Base-by-base conservation (phyloP, 257 asterid species). In the Solanum clarkiae region DNA sequence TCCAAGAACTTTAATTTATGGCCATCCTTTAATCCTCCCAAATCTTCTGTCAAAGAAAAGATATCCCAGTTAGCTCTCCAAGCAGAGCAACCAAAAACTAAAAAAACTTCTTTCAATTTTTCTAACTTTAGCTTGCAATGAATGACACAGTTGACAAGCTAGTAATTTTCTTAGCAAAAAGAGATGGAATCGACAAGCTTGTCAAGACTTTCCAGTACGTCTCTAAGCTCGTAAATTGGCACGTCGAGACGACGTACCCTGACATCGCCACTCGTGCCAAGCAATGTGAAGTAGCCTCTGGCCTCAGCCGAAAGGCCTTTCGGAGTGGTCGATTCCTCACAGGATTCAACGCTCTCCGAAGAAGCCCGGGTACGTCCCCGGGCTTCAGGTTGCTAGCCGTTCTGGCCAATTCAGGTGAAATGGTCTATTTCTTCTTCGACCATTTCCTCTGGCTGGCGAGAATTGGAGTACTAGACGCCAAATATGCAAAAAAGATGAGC, bases 381-480 rank as follows among this genome's bases (percentile, higher is more conserved):
- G 70, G 89, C 18, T 87, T 93, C 85, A 92, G 90, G 40, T n/a
- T 91, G 15, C 95, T 96, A 1, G 92, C 98, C 1, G 90, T 96
- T 45, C 97, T 95, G 1, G 92, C 96, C 0, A 96, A 96, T 81
- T 90, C 96, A 0, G 99, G 99, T 1, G 98, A 95, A 65, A 96
- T 96, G 98, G 98, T 94, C 20, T 96, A 96, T 91, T 96, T 94
- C 94, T 94, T 95, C 86, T 96, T 96, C 18, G 99, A 96, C 91
- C 98, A 96, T 71, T 92, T 96, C 45, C 93, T 95, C 1, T 94
- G 99, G 99, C 86, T 94, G 16, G 84, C 99, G 29, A 87, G 98
- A 79, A 88, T 95, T 12, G 98, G 99, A 5, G 94, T 95, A 1
- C 75, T 96, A 24, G 92, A 95, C 18, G 85, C 91, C 22, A 90